Base-by-base conservation (phyloP, 768 basidiomycete genomes). In the Lactifluus hygrophoroides region DNA sequence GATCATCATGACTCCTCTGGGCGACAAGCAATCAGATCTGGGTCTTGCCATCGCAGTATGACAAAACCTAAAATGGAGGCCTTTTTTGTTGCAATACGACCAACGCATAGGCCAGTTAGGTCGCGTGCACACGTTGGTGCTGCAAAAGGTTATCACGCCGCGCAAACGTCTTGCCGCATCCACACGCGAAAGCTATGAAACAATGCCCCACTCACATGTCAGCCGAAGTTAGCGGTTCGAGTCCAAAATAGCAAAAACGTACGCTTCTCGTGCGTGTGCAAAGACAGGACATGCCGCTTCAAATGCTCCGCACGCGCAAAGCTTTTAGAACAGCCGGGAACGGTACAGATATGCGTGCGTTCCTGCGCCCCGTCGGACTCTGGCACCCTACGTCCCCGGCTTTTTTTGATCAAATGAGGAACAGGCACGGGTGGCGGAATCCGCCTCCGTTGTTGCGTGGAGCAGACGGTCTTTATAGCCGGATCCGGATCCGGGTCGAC, bases 201-300 rank as follows among this genome's bases (percentile, higher is more conserved):
- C 49, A 25, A 55, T 38, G 11, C 10, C 7, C 13, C 27, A 13
- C 37, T 14, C 52, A 21, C 45, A 17, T 32, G n/a, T 56, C 55
- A 56, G 55, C 40, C 30, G 14, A 7, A 21, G 30, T 21, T 6
- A 13, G 3, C 35, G 3, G 21, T n/a, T 27, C 13, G 9, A 23
- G 19, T 16, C 30, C 44, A 28, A 19, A 25, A 16, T 47, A 45
- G 37, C 8, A 10, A 16, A 7, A 1, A 77, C 88, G 71, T 64
- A 91, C 90, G 86, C 76, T 87, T 90, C 66, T 90, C 88, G 64
- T 88, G 75, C 2, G 90, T 90, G 70, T 93, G 90, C 49, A 93
- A 85, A 54, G 83, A 84, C 58, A 85, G 71, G 19, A 91, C 78
- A 72, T 92, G 90, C 27, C 90, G 74, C 72, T 90, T 90, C 57